These are phyloP conservation scores for Gossypium mustelinum DNA, from an alignment of 345 rosid genomes.

Conservation along the genomic window DNA sequence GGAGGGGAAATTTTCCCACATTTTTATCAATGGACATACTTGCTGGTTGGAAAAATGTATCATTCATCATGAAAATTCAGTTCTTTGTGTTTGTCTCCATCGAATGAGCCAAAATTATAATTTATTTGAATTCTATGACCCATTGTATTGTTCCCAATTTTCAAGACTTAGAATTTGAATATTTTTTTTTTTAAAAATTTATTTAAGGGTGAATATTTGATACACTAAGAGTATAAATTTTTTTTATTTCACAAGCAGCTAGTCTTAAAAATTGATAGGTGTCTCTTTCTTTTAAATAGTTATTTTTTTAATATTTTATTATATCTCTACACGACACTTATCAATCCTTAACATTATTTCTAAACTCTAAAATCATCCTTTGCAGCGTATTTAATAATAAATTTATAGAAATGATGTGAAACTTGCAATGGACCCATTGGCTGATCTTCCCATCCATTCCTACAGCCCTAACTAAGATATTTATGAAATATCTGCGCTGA, in stretches of 20 bases:
- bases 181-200: no score
- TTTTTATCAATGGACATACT: background rate
- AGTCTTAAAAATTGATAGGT: no score
- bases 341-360: accelerated
- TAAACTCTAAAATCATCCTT: no score
- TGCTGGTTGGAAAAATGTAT: slow-evolving; percentile 10
- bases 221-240: no score
- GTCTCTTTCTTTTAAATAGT: no score
- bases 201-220: no score
- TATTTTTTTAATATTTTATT: no score
- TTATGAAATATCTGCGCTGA: background rate
- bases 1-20: background rate
- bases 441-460: background rate
- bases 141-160: background rate
- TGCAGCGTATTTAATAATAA: background rate
- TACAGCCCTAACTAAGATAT: background rate
- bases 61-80: background rate
- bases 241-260: no score
- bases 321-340: no score
- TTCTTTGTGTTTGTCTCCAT: background rate
- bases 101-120: background rate
- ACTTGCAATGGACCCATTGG: slow-evolving; percentile 3
- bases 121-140: background rate
- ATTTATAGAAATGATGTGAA: background rate
- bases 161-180: background rate